Evolutionary conservation across 768 basidiomycete species (phyloP), one percentile per base, ranked within the genome.

Genomic region (Pleurotus platypus): DNA sequence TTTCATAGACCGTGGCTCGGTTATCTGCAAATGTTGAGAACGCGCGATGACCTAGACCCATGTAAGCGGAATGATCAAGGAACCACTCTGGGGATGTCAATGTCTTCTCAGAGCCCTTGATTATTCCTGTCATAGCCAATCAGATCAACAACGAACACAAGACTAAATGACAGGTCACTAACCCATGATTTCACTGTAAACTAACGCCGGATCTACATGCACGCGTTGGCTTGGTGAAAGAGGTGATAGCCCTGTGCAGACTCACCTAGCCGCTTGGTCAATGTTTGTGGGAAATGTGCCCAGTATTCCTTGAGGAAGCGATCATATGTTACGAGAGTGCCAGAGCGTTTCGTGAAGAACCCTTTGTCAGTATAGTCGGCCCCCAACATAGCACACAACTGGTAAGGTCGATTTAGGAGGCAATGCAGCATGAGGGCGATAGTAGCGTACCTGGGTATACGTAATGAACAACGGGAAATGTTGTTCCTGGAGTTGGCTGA

Each of bases 391-490:
- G 66, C 66, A 55, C 74, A 82, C 7, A 85, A 69, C 82, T 84
- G 55, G 5, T 54, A 15, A 16, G 35, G 56, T 15, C 40, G 24
- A 6, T n/a, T 18, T 26, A 54, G 39, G 12, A 16, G 5, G n/a
- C 6, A 24, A n/a, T n/a, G 15, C 7, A 6, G 27, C 15, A 50
- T 26, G 27, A 5, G 12, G 27, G 15, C 20, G 9, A 42, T 37
- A 49, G 4, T n/a, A 2, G 60, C 77, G 46, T 59, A 86, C 88
- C 51, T 75, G 72, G 62, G 89, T 81, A 55, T 83, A 86, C 0
- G 88, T 86, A 1, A 87, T 63, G 60, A 90, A 90, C 42, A 90
- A 66, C 0, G 89, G 89, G 55, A 90, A 90, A 62, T 90, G 79
- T 0, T 73, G 62, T 37, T 86, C 85, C 39, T 73, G 65, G 13